These are phyloP conservation scores for Ophiognomonia clavigignenti-juglandacearum DNA, from an alignment of 2,329 filamentous ascomycete species.

Conservation along the genomic window DNA sequence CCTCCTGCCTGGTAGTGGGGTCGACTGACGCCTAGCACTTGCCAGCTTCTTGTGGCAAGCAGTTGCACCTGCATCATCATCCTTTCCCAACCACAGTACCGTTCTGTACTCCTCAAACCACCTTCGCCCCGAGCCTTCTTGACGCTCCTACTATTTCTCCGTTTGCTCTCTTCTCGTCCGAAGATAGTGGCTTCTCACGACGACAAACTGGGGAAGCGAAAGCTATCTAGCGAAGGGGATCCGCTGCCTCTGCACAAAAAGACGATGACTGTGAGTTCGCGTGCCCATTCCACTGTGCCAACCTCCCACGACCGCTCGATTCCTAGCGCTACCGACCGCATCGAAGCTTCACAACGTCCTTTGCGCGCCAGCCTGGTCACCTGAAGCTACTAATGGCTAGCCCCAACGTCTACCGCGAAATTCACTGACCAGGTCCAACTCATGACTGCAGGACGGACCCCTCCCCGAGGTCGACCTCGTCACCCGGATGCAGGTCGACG, in stretches of 20 bases:
- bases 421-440: conserved; percentile 15
- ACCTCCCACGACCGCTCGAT: background rate
- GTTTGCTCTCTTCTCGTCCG: background rate
- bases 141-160: too few species aligned
- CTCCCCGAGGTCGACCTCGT: conserved; percentile 57
- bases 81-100: too few species aligned
- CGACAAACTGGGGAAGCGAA: conserved; percentile 63
- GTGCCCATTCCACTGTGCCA: background rate
- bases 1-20: conserved; percentile 7
- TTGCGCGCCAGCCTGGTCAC: background rate
- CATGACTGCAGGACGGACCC: conserved; percentile 39
- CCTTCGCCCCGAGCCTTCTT: too few species aligned
- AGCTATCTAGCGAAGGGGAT: conserved; percentile 55
- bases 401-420: background rate
- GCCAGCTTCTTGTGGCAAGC: background rate
- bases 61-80: background rate
- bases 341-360: background rate
- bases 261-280: conserved; percentile 54
- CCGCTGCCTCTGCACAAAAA: conserved; percentile 52
- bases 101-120: too few species aligned
- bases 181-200: conserved; percentile 12
- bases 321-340: background rate
- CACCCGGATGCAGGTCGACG: conserved; percentile 62
- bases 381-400: background rate
- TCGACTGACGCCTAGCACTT: conserved; percentile 7